Base-by-base conservation (phyloP, 1,284 basidiomycete genomes). In the Malassezia globosa region DNA sequence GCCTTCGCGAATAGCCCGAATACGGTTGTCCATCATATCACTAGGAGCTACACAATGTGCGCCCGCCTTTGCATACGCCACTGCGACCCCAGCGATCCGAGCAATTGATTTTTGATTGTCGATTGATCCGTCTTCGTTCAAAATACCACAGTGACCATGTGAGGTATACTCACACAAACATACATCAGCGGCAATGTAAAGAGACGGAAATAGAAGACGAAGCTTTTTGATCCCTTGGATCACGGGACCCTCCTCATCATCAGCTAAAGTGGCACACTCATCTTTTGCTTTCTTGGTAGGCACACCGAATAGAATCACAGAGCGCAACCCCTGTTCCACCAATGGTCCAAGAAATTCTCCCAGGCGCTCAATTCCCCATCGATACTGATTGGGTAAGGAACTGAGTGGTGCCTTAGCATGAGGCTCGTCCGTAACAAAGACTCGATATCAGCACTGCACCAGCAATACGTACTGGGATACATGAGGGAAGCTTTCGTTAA, bases 131-230 rank as follows among this genome's bases (percentile, higher is more conserved):
- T 87, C 83, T 0, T 70, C 54, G 59, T 82, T 73, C 23, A 92
- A 80, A 52, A 88, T 72, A 23, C 94, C 94, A 66, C 92, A 99
- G 75, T 99, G 94, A 0, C 94, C 94, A 69, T 97, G 90, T 41
- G 86, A 86, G 10, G 94, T 96, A 77, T 99, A 97, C 74, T 97
- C 94, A 78, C 94, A 99, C n/a, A 99, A 80, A 69, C 94, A 99
- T 23, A 97, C 94, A 68, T 99, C 94, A 64, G 81, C 81, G 0
- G 88, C 86, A 60, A 99, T 82, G 76, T 68, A 71, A 14, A 71
- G 55, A 5, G 50, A 47, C 7, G 94, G 92, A 75, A 83, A 99
- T 50, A 85, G 78, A 7, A 73, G 54, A 14, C 83, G 80, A 21
- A 99, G 77, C 48, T 81, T 81, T 61, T 81, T 79, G 63, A 96